phyloP scores from a whole-genome alignment of 805 yeast species.

The Nakazawaea anatomiae region DNA sequence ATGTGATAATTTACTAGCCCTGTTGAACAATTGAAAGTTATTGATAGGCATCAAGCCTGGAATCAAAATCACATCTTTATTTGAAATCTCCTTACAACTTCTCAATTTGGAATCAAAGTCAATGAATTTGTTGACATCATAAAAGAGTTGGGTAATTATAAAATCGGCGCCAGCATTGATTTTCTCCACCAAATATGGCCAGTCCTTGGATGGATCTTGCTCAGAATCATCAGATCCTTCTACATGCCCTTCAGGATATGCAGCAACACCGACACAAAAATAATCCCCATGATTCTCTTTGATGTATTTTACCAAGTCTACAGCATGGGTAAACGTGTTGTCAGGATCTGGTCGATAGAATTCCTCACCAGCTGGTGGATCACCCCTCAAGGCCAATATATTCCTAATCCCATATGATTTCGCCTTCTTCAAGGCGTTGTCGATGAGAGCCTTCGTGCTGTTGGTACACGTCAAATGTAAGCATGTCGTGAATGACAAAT shows the following conservation, averaged over 20 bases:
- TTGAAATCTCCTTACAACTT: conserved; percentile 27
- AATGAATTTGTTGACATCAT: conserved; percentile 75
- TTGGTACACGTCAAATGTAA: conserved; percentile 96
- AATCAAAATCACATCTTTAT: conserved; percentile 42
- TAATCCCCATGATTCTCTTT: conserved; percentile 64
- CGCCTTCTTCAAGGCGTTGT: conserved; percentile 69
- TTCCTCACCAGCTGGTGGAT: conserved; percentile 65
- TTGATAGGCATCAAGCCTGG: conserved; percentile 94
- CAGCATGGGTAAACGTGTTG: conserved; percentile 68
- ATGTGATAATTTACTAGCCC: conserved; percentile 87
- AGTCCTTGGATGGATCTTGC: conserved; percentile 63
- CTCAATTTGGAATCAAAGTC: conserved; percentile 43
- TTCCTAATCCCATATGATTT: conserved; percentile 76
- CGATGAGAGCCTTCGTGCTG: conserved; percentile 71
- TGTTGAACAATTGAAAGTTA: conserved; percentile 71
- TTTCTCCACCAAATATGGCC: conserved; percentile 78
- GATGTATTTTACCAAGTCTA: conserved; percentile 81
- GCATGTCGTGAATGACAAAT: conserved; percentile 81
- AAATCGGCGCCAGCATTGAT: conserved; percentile 94
- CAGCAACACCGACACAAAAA: conserved; percentile 95
- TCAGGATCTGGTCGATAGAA: conserved; percentile 38
- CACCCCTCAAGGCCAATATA: conserved; percentile 91
- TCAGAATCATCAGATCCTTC: conserved; percentile 68
- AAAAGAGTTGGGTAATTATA: conserved; percentile 85
- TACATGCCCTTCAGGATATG: conserved; percentile 96